These are phyloP conservation scores for Exophiala calicioides DNA, from an alignment of 2,329 filamentous ascomycete genomes.

Conservation along the genomic window DNA sequence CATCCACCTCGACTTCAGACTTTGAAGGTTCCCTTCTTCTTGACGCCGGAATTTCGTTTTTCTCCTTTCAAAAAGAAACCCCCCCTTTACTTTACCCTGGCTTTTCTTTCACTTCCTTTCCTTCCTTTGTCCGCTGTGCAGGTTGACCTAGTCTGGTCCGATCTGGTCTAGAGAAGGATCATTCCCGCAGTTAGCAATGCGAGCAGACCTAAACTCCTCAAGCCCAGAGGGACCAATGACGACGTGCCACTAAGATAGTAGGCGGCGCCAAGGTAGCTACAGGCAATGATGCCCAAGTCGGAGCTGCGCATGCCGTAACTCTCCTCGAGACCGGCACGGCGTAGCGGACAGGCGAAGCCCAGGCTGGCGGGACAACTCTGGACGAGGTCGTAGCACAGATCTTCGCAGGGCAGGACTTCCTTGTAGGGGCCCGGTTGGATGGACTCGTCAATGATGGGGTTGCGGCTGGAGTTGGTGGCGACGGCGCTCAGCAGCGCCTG, in stretches of 20 bases:
- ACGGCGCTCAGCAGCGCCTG: conserved; percentile 34
- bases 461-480: conserved; percentile 63
- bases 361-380: conserved; percentile 78
- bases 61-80: too few relatives aligned
- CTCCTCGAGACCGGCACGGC: conserved; percentile 47
- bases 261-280: conserved; percentile 64
- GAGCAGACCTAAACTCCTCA: conserved; percentile 11
- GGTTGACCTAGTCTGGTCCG: too few relatives aligned
- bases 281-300: conserved; percentile 47
- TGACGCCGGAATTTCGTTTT: too few relatives aligned
- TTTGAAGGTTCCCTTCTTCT: too few relatives aligned
- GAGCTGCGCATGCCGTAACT: conserved; percentile 52
- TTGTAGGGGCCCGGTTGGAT: conserved; percentile 88
- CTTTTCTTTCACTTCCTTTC: too few relatives aligned
- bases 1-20: too few relatives aligned
- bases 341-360: conserved; percentile 71
- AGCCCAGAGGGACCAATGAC: conserved; percentile 3
- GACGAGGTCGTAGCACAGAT: conserved; percentile 83
- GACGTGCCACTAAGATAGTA: conserved; percentile 49
- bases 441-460: conserved; percentile 67
- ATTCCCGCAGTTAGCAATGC: conserved; percentile 12
- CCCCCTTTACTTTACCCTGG: too few relatives aligned
- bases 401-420: conserved; percentile 84
- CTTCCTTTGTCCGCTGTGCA: too few relatives aligned
- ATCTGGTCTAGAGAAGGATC: conserved; percentile 5